Percentiles rank a stretch among this genome's conserved stretches.
Conservation (phyloP, 2,329 filamentous ascomycete genomes). For the Nemania sp. region DNA sequence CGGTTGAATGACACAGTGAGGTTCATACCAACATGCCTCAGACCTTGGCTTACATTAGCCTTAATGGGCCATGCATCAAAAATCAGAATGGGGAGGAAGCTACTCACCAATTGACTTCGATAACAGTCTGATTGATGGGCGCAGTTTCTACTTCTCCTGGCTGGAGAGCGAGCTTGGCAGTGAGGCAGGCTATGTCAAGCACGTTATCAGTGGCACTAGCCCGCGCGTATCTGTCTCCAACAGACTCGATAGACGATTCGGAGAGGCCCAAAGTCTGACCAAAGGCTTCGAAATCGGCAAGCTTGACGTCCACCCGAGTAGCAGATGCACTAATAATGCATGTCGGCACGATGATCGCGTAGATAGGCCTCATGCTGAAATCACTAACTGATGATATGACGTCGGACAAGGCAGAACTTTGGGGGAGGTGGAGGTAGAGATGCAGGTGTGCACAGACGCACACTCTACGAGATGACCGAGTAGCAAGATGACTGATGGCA, state of each 20-base stretch:
- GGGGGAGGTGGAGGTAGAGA: no score
- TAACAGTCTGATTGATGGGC: no score
- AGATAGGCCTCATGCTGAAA: not conserved
- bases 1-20: conserved; percentile 24
- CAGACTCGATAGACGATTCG: not conserved
- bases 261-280: not conserved
- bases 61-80: no score
- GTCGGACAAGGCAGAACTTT: no score
- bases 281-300: not conserved
- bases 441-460: no score
- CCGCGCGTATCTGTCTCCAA: not conserved
- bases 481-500: not conserved
- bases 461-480: no score
- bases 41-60: conserved; percentile 17
- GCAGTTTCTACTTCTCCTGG: no score
- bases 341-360: not conserved
- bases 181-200: not conserved
- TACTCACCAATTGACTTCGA: no score
- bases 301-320: not conserved
- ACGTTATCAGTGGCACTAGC: not conserved
- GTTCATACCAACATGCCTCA: conserved; percentile 14
- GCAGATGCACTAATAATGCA: not conserved
- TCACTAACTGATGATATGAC: not conserved
- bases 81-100: no score
- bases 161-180: no score